A percentile compares a stretch with the other conserved stretches of the same genome.
phyloP scores from a whole-genome alignment of 2,329 filamentous ascomycete genomes.

The Colletotrichum gigasporum region DNA sequence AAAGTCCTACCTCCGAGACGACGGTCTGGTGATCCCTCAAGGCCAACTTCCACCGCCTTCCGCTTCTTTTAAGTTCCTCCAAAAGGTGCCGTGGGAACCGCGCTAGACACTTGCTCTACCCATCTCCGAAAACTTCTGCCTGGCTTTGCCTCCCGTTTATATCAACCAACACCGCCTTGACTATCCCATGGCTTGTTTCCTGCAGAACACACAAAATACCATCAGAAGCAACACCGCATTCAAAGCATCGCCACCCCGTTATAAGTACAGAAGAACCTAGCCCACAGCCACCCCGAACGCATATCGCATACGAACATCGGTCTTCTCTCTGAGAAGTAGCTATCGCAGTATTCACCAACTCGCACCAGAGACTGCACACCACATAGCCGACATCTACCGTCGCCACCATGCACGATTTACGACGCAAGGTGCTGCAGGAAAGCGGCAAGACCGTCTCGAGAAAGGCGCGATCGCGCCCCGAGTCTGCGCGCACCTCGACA shows the following conservation, averaged over 20 bases:
- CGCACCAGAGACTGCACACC: not conserved
- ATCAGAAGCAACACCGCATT: slow-evolving; percentile 1
- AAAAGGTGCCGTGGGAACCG: not conserved
- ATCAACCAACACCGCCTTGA: not conserved
- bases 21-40: not conserved
- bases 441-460: slow-evolving; percentile 77
- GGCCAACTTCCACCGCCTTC: not conserved
- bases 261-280: slow-evolving; percentile 17
- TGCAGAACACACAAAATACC: not conserved
- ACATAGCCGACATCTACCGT: not conserved
- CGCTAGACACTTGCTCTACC: not conserved
- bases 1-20: slow-evolving; percentile 21
- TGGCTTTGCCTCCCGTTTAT: not conserved
- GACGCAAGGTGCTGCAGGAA: slow-evolving; percentile 75
- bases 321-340: slow-evolving; percentile 14
- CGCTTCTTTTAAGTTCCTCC: not conserved
- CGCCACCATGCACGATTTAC: slow-evolving; percentile 66
- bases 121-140: not conserved
- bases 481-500: slow-evolving; percentile 67
- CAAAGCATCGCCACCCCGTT: not conserved
- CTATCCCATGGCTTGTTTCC: slow-evolving; percentile 9
- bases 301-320: not conserved
- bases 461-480: slow-evolving; percentile 69
- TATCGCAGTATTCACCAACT: not conserved
- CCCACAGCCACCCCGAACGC: not conserved